Evolutionary conservation across 2,329 filamentous ascomycete genomes (phyloP), one percentile per base, ranked within the genome.

Genomic region (Botryosphaeria agaves): DNA sequence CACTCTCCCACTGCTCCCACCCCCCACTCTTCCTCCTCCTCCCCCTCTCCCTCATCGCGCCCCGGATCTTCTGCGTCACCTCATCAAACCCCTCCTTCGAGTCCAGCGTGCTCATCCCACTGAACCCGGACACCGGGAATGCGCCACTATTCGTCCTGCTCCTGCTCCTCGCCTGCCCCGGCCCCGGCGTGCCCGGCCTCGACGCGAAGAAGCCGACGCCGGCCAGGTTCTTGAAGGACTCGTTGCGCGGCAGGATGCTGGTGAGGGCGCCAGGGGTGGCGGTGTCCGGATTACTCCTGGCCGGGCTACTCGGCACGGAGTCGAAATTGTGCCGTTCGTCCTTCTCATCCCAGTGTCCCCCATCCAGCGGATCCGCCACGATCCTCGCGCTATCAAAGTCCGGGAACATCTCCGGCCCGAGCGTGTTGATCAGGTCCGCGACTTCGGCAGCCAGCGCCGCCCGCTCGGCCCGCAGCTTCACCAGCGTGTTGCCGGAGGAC

Each of bases 341-440:
- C 4, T 14, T 19, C 7, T 17, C 14, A 25, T 31, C 29, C n/a
- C n/a, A n/a, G n/a, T n/a, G n/a, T n/a, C n/a, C n/a, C n/a, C n/a
- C n/a, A 11, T 40, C 56, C 38, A 58, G 53, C 1, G 67, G 57
- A 38, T 75, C 69, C 3, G 64, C 59, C 18, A 87, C 60, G 33
- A 89, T 68, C 19, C 82, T 71, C 8, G 71, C 67, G 37, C 75
- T 69, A 43, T 89, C 81, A 47, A 93, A 98, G 58, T 98, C 89
- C n/a, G 84, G 77, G 58, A 91, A 98, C 61, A 98, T 76, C 49
- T 95, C 85, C 0, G 89, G 89, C 0, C 89, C 89, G 8, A 98
- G 72, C 12, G 80, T 83, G 55, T 98, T 95, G 63, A 98, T 93
- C 28, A 92, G 66, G 3, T 89, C 73, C 1, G 85, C 93, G 23